Conservation (phyloP, 768 basidiomycete species). For the Psilocybe sp. region DNA sequence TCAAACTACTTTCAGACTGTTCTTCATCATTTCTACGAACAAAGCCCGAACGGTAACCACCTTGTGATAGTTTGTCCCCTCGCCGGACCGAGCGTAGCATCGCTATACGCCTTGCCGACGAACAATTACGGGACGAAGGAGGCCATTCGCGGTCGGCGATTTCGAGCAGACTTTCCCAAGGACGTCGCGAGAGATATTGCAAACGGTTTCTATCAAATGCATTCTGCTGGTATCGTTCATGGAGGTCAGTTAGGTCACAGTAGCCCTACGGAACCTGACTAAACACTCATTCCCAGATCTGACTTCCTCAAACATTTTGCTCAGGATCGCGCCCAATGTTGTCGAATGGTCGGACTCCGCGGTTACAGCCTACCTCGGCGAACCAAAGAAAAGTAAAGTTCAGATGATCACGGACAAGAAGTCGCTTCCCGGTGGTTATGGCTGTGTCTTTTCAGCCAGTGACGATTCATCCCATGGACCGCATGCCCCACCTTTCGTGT, state of each 20-base stretch:
- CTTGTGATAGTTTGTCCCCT: no score
- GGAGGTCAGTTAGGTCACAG: slow-evolving; percentile 25
- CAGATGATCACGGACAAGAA: no score
- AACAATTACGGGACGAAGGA: no score
- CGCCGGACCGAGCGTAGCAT: no score
- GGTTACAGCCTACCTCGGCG: slow-evolving; percentile 28
- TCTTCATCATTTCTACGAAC: no score
- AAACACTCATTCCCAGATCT: slow-evolving; percentile 25
- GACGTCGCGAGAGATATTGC: no score
- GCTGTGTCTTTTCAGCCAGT: slow-evolving; percentile 4
- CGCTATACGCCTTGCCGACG: no score
- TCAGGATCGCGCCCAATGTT: slow-evolving; percentile 22
- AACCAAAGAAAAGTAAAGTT: slow-evolving; percentile 29
- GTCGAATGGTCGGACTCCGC: slow-evolving; percentile 30
- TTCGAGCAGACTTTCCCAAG: no score
- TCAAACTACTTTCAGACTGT: no score
- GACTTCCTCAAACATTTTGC: slow-evolving; percentile 36
- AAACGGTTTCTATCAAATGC: slow-evolving; percentile 17
- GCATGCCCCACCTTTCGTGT: slow-evolving; percentile 25
- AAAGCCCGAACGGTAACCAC: no score
- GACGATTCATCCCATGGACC: slow-evolving; percentile 21
- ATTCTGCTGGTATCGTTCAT: slow-evolving; percentile 30
- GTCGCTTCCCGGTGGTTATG: no score
- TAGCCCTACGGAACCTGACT: background rate
- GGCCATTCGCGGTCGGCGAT: no score